Evolutionary conservation across 805 yeast species (phyloP).

Genomic region (Pichia nanzhaoensis): DNA sequence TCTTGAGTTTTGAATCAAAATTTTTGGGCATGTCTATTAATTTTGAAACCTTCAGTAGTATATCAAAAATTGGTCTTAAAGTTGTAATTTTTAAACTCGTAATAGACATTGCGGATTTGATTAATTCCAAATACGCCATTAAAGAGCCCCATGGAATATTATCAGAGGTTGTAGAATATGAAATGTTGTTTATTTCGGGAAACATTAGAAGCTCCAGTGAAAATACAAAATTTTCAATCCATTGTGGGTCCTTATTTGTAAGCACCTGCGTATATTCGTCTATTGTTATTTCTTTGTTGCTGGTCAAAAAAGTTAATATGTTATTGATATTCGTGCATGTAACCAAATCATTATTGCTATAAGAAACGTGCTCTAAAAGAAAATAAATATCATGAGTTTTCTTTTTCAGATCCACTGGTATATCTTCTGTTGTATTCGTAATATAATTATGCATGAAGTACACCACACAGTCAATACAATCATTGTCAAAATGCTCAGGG

Average conservation of each 20-base stretch:
- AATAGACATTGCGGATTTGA: neutral
- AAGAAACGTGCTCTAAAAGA: neutral
- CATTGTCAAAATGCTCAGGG: neutral
- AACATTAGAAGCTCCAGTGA: neutral
- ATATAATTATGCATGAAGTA: conserved; percentile 5
- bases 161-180: neutral
- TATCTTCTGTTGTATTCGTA: neutral
- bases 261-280: neutral
- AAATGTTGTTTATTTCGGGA: neutral
- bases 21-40: neutral
- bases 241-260: neutral
- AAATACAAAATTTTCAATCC: conserved; percentile 4
- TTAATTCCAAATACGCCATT: neutral
- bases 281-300: neutral
- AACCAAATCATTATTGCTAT: neutral
- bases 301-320: neutral
- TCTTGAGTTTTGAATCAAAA: neutral
- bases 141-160: neutral
- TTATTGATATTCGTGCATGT: conserved; percentile 4
- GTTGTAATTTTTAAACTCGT: neutral
- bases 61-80: neutral
- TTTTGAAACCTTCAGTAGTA: neutral
- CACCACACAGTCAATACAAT: neutral
- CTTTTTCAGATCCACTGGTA: neutral
- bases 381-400: neutral